Evolutionary conservation across 306 rosid species (phyloP), one percentile per base, ranked within the genome.

Genomic region (Cucumis hystrix): DNA sequence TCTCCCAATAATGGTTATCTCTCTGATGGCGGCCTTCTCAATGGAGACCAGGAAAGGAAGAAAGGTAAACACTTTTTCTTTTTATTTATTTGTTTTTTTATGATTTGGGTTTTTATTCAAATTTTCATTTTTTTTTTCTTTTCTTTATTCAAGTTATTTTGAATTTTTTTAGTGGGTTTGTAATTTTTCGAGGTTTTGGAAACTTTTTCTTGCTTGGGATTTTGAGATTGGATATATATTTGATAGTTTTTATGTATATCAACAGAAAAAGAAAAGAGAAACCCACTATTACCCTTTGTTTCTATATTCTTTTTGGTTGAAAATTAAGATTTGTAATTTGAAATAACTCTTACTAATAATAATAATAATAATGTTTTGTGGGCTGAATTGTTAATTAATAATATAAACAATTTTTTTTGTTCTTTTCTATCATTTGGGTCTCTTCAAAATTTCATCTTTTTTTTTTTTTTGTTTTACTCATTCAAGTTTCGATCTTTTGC

Each of bases 1-100:
- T 17, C 86, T 56, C 47, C 37, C 37, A 33, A 88, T 58, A 41
- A 84, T 77, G 93, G 89, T 13, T 91, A 94, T 80, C 82, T 90
- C 58, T 92, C 98, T 15, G 98, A 92, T 49, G 91, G 93, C 55
- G 91, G 93, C 55, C 94, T 88, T 70, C 74, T 86, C 23, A 80
- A 78, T 68, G 80, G 83, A 18, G 64, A 84, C 60, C 97, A 87
- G 74, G 96, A 91, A 39, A 84, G 95, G 75, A 94, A 89, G 51
- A 94, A 92, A 76, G 98, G 97, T 40, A 40, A 4, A 45, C 6
- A 54, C 39, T 60, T 41, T 8, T 8, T 7, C 47, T 23, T 17
- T 47, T 1, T 8, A 7, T 14, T 7, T 7, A 28, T 1, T 16
- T 52, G 0, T 15, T 15, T 16, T 1, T 52, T 52, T 16, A 5